Conservation (phyloP, 2,329 filamentous ascomycete genomes). For the Colletotrichum sp. region DNA sequence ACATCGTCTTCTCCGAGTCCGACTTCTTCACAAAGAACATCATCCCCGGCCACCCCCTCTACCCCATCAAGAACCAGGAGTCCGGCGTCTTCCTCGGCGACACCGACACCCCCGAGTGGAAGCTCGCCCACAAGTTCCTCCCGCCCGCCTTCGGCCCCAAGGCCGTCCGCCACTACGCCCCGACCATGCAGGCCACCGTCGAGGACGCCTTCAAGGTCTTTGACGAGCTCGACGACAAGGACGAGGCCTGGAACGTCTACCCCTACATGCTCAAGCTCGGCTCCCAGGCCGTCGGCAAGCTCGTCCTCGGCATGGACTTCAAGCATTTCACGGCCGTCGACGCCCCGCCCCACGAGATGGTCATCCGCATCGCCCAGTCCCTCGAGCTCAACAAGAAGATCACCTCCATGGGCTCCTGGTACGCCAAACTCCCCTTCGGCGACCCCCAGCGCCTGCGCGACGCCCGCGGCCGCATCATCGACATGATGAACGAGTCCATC, state of each 20-base stretch:
- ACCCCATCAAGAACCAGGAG: slow-evolving; percentile 44
- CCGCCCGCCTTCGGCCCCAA: slow-evolving; percentile 64
- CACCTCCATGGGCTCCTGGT: slow-evolving; percentile 59
- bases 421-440: slow-evolving; percentile 60
- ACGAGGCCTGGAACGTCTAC: slow-evolving; percentile 53
- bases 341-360: slow-evolving; percentile 55
- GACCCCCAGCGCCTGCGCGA: slow-evolving; percentile 50
- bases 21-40: slow-evolving; percentile 61
- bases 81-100: slow-evolving; percentile 53
- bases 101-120: slow-evolving; percentile 55
- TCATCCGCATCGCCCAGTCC: slow-evolving; percentile 51
- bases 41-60: slow-evolving; percentile 52
- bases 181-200: slow-evolving; percentile 61
- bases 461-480: slow-evolving; percentile 33
- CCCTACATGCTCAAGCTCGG: slow-evolving; percentile 55
- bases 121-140: slow-evolving; percentile 63
- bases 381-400: slow-evolving; percentile 65
- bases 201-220: slow-evolving; percentile 55
- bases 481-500: slow-evolving; percentile 43
- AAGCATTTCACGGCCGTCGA: slow-evolving; percentile 48
- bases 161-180: slow-evolving; percentile 65
- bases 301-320: slow-evolving; percentile 51
- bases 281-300: slow-evolving; percentile 47
- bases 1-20: slow-evolving; percentile 50
- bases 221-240: slow-evolving; percentile 53